Evolutionary conservation across 2,329 filamentous ascomycete genomes (phyloP), one percentile per base, ranked within the genome.

Genomic region (Venturia nashicola): DNA sequence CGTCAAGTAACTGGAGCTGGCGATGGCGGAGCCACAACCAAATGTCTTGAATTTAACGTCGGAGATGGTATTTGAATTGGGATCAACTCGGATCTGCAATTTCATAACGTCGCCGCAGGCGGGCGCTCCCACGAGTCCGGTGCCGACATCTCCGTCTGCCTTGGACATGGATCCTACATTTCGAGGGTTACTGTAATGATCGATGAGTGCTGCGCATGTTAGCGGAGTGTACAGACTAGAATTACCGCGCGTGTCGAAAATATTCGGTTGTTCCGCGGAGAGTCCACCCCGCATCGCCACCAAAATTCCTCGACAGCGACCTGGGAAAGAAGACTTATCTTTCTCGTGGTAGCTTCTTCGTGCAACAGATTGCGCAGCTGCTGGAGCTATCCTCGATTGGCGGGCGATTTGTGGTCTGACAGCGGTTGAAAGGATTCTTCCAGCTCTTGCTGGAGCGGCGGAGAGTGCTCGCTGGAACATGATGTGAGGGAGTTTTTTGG

Each of bases 41-140:
- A 97, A 97, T 0, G 92, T 97, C 86, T 97, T 97, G 85, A 97
- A 97, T 78, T 95, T 94, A 74, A 96, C 92, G 71, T 97, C 93
- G 70, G 86, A 87, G 74, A 97, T 97, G 70, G 86, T 93, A 75
- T 94, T 90, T 71, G 86, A 90, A 70, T 88, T 82, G 68, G 90
- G 89, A 77, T 97, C 91, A 71, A 97, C 92, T 65, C 90, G 87
- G 77, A 96, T 96, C 79, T 95, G 90, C 42, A 96, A 83, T 77
- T 94, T 94, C 89, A 96, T 95, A 66, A 96, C 91, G 75, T 96
- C 91, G 76, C 91, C 91, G 73, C 90, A 93, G 40, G 91, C 91
- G 61, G 91, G 91, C n/a, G 91, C 90, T 69, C 90, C 86, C 68
- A 97, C 92, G 63, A 97, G 88, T 54, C 92, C 92, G 20, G 92